Evolutionary conservation across 805 yeast species (phyloP).

Genomic region (Cyberlindnera maclurae): DNA sequence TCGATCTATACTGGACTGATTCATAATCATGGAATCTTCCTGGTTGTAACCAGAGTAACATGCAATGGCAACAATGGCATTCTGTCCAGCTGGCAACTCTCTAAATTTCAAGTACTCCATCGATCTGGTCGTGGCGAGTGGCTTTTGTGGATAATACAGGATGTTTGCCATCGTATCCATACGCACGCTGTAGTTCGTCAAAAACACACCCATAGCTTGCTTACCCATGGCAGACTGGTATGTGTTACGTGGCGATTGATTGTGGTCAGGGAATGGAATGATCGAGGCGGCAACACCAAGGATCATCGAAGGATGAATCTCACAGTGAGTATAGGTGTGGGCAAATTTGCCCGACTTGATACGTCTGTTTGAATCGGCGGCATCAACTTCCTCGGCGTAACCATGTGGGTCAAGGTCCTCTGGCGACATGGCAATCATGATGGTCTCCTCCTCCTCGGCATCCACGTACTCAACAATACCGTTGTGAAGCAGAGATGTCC

Average conservation of each 20-base stretch:
- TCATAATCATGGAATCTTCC: slow-evolving; percentile 99
- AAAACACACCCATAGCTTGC: slow-evolving; percentile 98
- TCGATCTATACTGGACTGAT: slow-evolving; percentile 94
- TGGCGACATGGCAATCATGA: slow-evolving; percentile 97
- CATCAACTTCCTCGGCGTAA: slow-evolving; percentile 33
- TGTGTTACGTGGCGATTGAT: slow-evolving; percentile 98
- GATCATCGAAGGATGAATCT: slow-evolving; percentile 98
- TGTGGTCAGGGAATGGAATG: slow-evolving; percentile 99
- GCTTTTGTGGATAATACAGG: slow-evolving; percentile 95
- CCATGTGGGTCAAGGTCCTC: slow-evolving; percentile 79
- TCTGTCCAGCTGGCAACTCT: slow-evolving; percentile 98
- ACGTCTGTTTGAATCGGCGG: slow-evolving; percentile 56
- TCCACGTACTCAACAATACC: slow-evolving; percentile 96
- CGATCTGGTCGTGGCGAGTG: slow-evolving; percentile 94
- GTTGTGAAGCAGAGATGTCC: slow-evolving; percentile 75
- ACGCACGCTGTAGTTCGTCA: slow-evolving; percentile 91
- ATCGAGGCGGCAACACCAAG: slow-evolving; percentile 97
- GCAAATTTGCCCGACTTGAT: slow-evolving; percentile 62
- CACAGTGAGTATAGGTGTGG: slow-evolving; percentile 95
- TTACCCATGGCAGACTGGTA: slow-evolving; percentile 99
- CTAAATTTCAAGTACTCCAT: slow-evolving; percentile 97
- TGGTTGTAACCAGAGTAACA: slow-evolving; percentile 98
- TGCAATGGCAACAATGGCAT: slow-evolving; percentile 95
- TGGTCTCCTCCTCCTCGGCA: slow-evolving; percentile 98
- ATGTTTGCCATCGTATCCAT: slow-evolving; percentile 99